Percentiles rank a stretch among this genome's conserved stretches.
These are phyloP conservation scores for Geosmithia putterillii DNA, from an alignment of 2,329 filamentous ascomycete genomes.

Conservation along the genomic window DNA sequence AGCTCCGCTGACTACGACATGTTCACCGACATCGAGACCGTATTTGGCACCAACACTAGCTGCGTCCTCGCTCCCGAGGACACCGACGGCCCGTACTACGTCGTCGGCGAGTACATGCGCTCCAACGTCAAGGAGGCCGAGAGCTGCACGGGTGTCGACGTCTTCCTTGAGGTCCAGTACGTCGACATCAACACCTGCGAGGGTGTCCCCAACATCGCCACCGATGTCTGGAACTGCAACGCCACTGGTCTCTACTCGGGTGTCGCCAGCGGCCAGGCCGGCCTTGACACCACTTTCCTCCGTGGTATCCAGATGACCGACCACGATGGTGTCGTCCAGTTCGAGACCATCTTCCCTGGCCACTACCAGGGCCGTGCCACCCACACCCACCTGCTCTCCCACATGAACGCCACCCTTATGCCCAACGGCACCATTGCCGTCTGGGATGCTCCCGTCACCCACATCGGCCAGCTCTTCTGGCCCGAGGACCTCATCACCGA, in stretches of 20 bases:
- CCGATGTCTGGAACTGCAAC: constrained; percentile 33
- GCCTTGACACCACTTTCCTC: constrained; percentile 19
- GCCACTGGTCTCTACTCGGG: constrained; percentile 31
- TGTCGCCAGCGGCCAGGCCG: constrained; percentile 14
- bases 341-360: constrained; percentile 29
- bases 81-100: constrained; percentile 33
- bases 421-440: constrained; percentile 20
- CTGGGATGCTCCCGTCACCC: constrained; percentile 27
- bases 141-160: constrained; percentile 17
- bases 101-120: constrained; percentile 18
- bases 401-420: constrained; percentile 19
- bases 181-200: constrained; percentile 28
- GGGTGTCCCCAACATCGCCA: constrained; percentile 21
- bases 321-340: constrained; percentile 26
- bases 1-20: too few relatives aligned
- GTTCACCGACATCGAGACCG: constrained; percentile 6
- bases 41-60: constrained; percentile 26
- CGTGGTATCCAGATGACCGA: constrained; percentile 26
- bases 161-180: constrained; percentile 28
- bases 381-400: constrained; percentile 33
- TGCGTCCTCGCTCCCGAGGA: constrained; percentile 37
- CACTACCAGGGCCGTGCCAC: constrained; percentile 31
- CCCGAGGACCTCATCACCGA: constrained; percentile 41
- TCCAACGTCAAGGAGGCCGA: constrained; percentile 26
- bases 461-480: constrained; percentile 55